Conservation (phyloP, 2,329 filamentous ascomycete genomes). For the Trichoderma sp. region DNA sequence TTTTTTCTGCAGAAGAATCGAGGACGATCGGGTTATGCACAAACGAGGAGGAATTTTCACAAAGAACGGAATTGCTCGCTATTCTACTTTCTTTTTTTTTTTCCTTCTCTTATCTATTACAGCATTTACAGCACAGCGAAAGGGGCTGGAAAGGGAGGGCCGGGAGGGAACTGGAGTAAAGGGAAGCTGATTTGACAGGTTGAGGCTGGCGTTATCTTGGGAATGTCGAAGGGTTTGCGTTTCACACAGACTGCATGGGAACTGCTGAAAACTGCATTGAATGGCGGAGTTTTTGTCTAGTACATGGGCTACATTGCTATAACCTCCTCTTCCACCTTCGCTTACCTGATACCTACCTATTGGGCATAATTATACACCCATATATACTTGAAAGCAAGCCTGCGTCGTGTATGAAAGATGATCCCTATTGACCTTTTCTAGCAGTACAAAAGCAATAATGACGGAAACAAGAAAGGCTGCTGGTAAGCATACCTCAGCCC, state of each 20-base stretch:
- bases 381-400: too few relatives aligned
- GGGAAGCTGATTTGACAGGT: too few relatives aligned
- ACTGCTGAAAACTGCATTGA: not conserved
- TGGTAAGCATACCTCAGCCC: not conserved
- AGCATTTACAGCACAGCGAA: slow-evolving; percentile 1
- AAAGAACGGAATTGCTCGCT: not conserved
- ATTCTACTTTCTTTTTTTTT: not conserved
- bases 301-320: too few relatives aligned
- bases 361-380: not conserved
- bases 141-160: not conserved
- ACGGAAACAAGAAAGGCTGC: not conserved
- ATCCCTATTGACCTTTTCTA: not conserved
- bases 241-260: not conserved
- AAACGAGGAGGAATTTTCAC: not conserved
- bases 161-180: too few relatives aligned
- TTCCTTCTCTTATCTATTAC: not conserved
- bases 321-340: not conserved
- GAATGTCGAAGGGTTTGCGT: too few relatives aligned
- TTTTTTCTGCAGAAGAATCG: not conserved
- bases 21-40: not conserved
- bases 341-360: not conserved
- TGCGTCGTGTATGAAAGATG: not conserved
- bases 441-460: not conserved
- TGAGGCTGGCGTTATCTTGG: not conserved
- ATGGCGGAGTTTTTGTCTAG: not conserved